phyloP scores from a whole-genome alignment of 345 rosid species.

The Excoecaria cochinchinensis region DNA sequence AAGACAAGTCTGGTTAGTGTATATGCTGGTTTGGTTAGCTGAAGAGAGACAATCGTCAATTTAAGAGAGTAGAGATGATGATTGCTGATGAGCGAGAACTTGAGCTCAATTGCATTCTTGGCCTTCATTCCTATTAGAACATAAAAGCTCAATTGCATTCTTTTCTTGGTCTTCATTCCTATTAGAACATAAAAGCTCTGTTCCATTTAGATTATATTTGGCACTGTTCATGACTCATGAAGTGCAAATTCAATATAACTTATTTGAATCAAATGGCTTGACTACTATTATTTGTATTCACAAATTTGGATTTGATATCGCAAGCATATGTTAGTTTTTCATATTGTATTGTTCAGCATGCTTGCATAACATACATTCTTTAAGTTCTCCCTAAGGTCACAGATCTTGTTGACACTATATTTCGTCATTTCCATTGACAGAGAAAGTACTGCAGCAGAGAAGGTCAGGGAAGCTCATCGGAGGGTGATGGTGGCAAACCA shows the following conservation, averaged over 20 bases:
- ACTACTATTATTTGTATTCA: background rate
- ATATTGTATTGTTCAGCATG: background rate
- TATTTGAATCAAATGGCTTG: background rate
- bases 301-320: background rate
- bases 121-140: background rate
- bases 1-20: background rate
- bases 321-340: background rate
- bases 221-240: background rate
- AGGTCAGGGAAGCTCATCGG: slow-evolving; percentile 38
- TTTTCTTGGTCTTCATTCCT: background rate
- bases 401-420: background rate
- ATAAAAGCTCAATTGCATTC: background rate
- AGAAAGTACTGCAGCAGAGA: slow-evolving; percentile 22
- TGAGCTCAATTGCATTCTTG: background rate
- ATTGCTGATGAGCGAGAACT: background rate
- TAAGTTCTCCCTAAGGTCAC: background rate
- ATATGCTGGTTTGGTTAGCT: background rate
- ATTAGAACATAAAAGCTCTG: background rate
- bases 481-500: slow-evolving; percentile 42
- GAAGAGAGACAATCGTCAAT: background rate
- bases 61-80: background rate
- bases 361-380: background rate
- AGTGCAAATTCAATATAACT: background rate
- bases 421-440: slow-evolving; percentile 9
- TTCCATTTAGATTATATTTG: background rate